Base-by-base conservation (phyloP, 2,329 filamentous ascomycete species). In the Neopestalotiopsis sp. region DNA sequence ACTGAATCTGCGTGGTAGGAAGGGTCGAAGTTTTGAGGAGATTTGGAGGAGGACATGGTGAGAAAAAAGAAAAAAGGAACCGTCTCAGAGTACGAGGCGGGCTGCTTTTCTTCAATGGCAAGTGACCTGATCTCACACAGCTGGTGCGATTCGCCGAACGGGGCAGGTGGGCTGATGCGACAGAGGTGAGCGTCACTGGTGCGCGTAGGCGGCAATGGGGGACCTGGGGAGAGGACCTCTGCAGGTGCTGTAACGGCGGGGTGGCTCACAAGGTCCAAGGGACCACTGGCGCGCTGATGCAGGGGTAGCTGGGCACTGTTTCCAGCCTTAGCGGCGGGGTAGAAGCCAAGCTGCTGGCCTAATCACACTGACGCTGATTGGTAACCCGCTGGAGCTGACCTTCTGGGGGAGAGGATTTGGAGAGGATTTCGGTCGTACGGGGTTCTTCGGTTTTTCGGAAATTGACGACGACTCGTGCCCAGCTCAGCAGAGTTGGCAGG, bases 1-100 rank as follows among this genome's bases (percentile, higher is more conserved):
- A 86, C 71, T 61, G 78, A 78, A 80, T 80, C 74, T 84, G 83
- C 69, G 84, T 83, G 74, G 71, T 76, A 77, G 28, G 83, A 79
- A 69, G 84, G 82, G 68, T 84, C 80, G 70, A 84, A 81, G 65
- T 52, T 34, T 62, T 67, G 67, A n/a, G 38, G 49, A 52, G 34
- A 32, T 45, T 67, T 69, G 30, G 38, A 49, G 52, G 34, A 49
- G 38, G 85, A 81, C 71, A 81, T 82, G 73, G 77, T 71, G 73
- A n/a, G 2, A 30, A 38, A 49, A 57, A 45, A 58, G 30, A n/a
- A 17, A 45, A 30, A 65, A 30, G n/a, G 62, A 32, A 20, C 28
- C 13, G 49, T 10, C 14, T 34, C 28, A 59, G 24, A 28, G 57
- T 34, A 30, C 24, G 57, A 34, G 30, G 24, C 57, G 24, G 57